A percentile compares a stretch with the other conserved stretches of the same genome.
phyloP scores from a whole-genome alignment of 495 filamentous ascomycete species.

The Penicillium angulare region DNA sequence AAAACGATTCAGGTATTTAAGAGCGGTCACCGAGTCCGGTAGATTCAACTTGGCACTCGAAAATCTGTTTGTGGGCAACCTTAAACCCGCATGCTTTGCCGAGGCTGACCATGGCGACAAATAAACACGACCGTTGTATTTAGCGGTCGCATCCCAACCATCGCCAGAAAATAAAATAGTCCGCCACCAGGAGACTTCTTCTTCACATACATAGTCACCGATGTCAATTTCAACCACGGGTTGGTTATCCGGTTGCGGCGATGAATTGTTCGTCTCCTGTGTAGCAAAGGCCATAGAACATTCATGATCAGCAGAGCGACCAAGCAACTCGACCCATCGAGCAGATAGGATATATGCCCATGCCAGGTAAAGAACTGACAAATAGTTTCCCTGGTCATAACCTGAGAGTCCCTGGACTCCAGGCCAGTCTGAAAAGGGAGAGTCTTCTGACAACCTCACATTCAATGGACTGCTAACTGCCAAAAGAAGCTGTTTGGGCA shows the following conservation, averaged over 20 bases:
- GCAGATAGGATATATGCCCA: conserved; percentile 31
- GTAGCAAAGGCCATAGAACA: conserved; percentile 12
- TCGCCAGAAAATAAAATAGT: conserved; percentile 15
- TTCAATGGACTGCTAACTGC: conserved; percentile 6
- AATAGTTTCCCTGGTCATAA: conserved; percentile 24
- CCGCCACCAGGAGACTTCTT: conserved; percentile 21
- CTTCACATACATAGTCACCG: conserved; percentile 12
- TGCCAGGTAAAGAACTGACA: conserved; percentile 22
- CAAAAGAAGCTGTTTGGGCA: conserved; percentile 18
- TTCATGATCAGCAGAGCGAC: conserved; percentile 18
- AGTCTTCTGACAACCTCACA: conserved; percentile 18
- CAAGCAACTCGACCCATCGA: conserved; percentile 26
- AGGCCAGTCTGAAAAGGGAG: conserved; percentile 24
- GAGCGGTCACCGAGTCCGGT: conserved; percentile 17
- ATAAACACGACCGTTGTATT: conserved; percentile 21
- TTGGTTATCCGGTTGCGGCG: conserved; percentile 2
- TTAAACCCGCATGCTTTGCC: conserved; percentile 2
- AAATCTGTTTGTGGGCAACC: neutral
- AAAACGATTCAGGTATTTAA: conserved; percentile 28
- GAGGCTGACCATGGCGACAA: conserved; percentile 28
- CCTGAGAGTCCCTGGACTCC: conserved; percentile 15
- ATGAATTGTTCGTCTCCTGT: neutral
- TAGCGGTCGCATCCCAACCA: conserved; percentile 19
- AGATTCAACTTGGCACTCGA: neutral
- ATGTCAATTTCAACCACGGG: conserved; percentile 18